Evolutionary conservation across 2,329 filamentous ascomycete genomes (phyloP), one percentile per base, ranked within the genome.

Genomic region (Colletotrichum tamarilloi): DNA sequence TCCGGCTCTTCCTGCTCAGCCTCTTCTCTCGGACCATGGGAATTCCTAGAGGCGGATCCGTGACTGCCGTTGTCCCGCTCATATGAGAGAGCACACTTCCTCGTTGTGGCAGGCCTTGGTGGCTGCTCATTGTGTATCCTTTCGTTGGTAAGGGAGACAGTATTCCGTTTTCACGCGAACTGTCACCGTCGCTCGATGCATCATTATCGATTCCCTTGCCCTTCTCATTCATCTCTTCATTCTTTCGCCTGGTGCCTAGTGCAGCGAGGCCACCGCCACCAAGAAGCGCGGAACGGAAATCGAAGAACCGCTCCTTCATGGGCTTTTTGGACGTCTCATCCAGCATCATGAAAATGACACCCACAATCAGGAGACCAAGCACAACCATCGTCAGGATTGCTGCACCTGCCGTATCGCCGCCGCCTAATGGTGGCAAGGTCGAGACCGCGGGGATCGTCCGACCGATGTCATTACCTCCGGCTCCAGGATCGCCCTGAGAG

Each of bases 331-430:
- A 82, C 6, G 78, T 81, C 76, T 90, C 88, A 74, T 90, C 88
- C 24, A 84, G 70, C 22, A 89, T 70, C 75, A 90, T 81, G 81
- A 86, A 89, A 6, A 82, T 57, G 7, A 86, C 77, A n/a, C 89
- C 89, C 1, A 85, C 85, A 28, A 92, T 74, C 52, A 93, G 83
- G 7, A 85, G 82, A 6, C 87, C 78, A 1, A 94, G 79, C 3
- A 92, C 80, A 6, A 91, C 62, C 3, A 90, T 82, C 1, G 93
- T 95, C 63, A 86, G 76, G 73, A 95, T 88, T 12, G 89, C 89
- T 49, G 93, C 93, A 12, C 93, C 94, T 7, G 89, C 92, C 74
- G 85, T 89, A 78, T 95, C 93, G 8, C 87, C 90, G 1, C 85
- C 86, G 4, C 57, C 56, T 5, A 71, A 26, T 8, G 74, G 74